Evolutionary conservation across 192 early-diverging fungal species (phyloP).

Genomic region (Diversispora epigaea): DNA sequence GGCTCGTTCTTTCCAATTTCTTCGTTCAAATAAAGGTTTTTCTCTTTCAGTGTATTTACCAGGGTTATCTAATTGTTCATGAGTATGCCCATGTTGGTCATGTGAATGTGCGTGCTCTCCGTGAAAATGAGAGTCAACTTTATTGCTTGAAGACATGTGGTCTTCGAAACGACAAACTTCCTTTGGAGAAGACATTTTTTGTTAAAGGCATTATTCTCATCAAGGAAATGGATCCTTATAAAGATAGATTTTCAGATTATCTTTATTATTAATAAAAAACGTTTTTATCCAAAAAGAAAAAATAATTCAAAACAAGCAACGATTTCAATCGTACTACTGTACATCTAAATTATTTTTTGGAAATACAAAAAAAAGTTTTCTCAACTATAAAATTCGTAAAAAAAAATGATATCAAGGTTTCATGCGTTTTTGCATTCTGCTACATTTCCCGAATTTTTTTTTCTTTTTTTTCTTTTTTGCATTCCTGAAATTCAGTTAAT

Average conservation of each 20-base stretch:
- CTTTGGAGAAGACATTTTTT: conserved; percentile 16
- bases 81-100: conserved; percentile 84
- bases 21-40: conserved; percentile 64
- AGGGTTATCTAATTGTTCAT: conserved; percentile 87
- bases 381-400: too few species aligned
- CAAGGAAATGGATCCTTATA: neutral
- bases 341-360: too few species aligned
- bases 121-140: conserved; percentile 40
- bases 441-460: neutral
- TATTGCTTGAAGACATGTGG: conserved; percentile 36
- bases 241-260: neutral
- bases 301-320: too few species aligned
- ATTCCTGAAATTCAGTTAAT: neutral
- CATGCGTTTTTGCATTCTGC: too few species aligned
- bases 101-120: conserved; percentile 58
- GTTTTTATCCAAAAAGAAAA: too few species aligned
- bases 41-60: conserved; percentile 78
- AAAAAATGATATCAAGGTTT: too few species aligned
- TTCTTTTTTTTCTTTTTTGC: neutral
- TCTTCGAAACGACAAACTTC: conserved; percentile 53
- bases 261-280: too few species aligned
- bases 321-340: too few species aligned
- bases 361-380: too few species aligned
- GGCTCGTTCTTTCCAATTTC: conserved; percentile 89
- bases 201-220: neutral